Conservation (phyloP, 805 yeast species). For the Scheffersomyces coipomensis region DNA sequence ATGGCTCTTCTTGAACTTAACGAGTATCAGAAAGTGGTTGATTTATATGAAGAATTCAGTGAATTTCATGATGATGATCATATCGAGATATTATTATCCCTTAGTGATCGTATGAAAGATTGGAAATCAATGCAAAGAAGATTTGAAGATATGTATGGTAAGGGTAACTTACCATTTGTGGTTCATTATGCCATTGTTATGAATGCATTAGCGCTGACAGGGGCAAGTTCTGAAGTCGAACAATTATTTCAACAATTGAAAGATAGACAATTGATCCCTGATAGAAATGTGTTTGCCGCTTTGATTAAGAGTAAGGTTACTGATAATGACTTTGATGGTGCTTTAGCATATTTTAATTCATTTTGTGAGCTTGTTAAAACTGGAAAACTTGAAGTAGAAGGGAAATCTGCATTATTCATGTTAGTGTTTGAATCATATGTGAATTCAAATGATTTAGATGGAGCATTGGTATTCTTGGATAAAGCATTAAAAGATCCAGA, state of each 20-base stretch:
- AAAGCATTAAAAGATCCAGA: constrained; percentile 17
- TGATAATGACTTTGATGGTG: constrained; percentile 31
- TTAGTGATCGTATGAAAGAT: constrained; percentile 44
- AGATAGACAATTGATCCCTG: constrained; percentile 48
- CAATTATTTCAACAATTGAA: constrained; percentile 47
- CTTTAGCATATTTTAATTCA: constrained; percentile 26
- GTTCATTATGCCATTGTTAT: constrained; percentile 62
- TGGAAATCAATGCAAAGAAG: constrained; percentile 57
- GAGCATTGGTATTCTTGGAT: constrained; percentile 26
- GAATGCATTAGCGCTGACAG: constrained; percentile 52
- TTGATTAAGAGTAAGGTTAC: constrained; percentile 32
- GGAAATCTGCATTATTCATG: constrained; percentile 18
- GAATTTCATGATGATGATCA: constrained; percentile 46
- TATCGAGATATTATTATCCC: constrained; percentile 45
- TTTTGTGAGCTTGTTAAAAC: constrained; percentile 12
- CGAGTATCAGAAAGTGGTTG: constrained; percentile 17
- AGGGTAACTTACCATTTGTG: constrained; percentile 52
- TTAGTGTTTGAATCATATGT: constrained; percentile 26
- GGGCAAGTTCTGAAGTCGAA: constrained; percentile 48
- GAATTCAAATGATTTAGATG: constrained; percentile 20
- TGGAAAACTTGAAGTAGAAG: constrained; percentile 12
- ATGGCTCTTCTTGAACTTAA: constrained; percentile 20
- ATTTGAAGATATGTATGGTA: constrained; percentile 55
- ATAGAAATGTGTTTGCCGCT: constrained; percentile 40
- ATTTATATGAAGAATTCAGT: constrained; percentile 34